Base-by-base conservation (phyloP, 352 stramenopile species). In the Phytophthora agathidicida region DNA sequence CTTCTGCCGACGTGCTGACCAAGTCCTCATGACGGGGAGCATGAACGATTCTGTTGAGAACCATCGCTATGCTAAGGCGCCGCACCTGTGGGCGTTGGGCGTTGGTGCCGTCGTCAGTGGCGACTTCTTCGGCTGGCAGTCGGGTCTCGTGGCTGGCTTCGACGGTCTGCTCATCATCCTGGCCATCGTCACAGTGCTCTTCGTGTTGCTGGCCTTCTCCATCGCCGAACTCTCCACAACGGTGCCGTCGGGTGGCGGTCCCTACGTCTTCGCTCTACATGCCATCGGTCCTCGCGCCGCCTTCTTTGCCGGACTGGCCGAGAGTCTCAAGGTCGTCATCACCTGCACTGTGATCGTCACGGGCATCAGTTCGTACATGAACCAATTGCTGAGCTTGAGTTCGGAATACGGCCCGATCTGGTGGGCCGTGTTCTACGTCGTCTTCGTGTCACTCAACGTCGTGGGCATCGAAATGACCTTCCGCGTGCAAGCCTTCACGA, bases 71-170 rank as follows among this genome's bases (percentile, higher is more conserved):
- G 77, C 77, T 26, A 83, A 83, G 44, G 71, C 61, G n/a, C 73
- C 73, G 35, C 77, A 88, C 30, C 71, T 88, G 41, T 88, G 77
- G 77, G 75, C 75, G 1, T 46, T 87, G 14, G 77, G 77, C 9
- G 77, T 88, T 10, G 77, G 75, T 24, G 71, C 77, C 27, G 77
- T 88, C 41, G 60, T 86, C 42, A 71, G 53, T 2, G 77, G 77
- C 14, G 60, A 87, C 46, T 87, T 84, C 33, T 87, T 80, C 62
- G 77, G 77, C 37, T 87, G 77, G 77, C 77, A 87, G 35, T 57
- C 48, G 67, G 78, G 47, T 26, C 39, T 66, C 1, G 42, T 66
- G 2, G 57, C 57, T 8, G 57, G 57, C 22, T 60, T 67, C 35
- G 42, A 78, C 33, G 77, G 74, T 4, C 57, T 86, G 6, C 64